Evolutionary conservation across 2,329 filamentous ascomycete species (phyloP).

Genomic region (Fusarium nanum): DNA sequence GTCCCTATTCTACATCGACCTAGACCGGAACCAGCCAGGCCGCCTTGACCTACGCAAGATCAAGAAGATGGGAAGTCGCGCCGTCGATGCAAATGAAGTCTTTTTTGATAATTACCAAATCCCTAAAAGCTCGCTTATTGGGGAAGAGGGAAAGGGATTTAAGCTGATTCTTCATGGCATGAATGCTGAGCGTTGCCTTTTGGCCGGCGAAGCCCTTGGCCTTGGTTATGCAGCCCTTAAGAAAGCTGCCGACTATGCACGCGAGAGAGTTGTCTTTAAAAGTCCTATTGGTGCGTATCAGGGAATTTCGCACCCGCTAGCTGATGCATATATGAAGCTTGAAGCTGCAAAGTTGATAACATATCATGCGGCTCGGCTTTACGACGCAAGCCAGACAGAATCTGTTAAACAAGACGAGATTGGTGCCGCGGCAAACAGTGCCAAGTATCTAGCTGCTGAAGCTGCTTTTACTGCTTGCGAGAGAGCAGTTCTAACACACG

Average conservation of each 20-base stretch:
- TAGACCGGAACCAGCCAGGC: slow-evolving; percentile 69
- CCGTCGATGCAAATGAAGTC: slow-evolving; percentile 87
- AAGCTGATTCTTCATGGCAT: slow-evolving; percentile 82
- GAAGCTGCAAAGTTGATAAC: slow-evolving; percentile 74
- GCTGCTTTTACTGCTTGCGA: slow-evolving; percentile 73
- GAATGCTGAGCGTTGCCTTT: slow-evolving; percentile 81
- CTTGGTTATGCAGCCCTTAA: slow-evolving; percentile 78
- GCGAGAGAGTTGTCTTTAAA: slow-evolving; percentile 73
- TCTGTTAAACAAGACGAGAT: slow-evolving; percentile 66
- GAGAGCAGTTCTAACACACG: slow-evolving; percentile 67
- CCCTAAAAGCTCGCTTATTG: slow-evolving; percentile 72
- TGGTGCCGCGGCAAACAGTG: slow-evolving; percentile 74
- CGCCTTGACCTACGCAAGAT: slow-evolving; percentile 75
- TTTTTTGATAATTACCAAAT: slow-evolving; percentile 86
- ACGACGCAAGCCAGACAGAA: slow-evolving; percentile 66
- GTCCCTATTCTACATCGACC: slow-evolving; percentile 83
- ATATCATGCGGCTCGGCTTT: slow-evolving; percentile 73
- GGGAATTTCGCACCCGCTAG: slow-evolving; percentile 72
- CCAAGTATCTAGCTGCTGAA: slow-evolving; percentile 77
- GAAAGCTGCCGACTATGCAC: slow-evolving; percentile 74
- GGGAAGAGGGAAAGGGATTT: slow-evolving; percentile 80
- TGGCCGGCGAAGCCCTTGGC: slow-evolving; percentile 83
- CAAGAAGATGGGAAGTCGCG: slow-evolving; percentile 86
- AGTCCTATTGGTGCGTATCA: slow-evolving; percentile 75
- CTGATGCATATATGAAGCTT: slow-evolving; percentile 72